Evolutionary conservation across 2,329 filamentous ascomycete species (phyloP), one percentile per base, ranked within the genome.

Genomic region (Aspergillus persii): DNA sequence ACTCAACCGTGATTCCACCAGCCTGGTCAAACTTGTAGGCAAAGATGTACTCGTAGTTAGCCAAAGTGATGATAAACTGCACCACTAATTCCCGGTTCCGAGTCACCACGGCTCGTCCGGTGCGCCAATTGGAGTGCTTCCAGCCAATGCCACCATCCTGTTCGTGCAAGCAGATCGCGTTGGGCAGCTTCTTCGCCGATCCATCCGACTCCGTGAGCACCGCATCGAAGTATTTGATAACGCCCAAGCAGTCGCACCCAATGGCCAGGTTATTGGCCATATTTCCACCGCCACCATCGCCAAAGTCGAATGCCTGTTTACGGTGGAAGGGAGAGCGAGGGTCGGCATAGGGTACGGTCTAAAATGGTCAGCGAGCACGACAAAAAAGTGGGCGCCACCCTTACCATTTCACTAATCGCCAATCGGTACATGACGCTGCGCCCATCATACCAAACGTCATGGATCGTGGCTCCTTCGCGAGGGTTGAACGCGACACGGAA

Each of bases 301-400:
- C 89, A 60, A 91, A 84, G 65, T 91, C 88, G 66, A 91, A 90
- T 0, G 88, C 88, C 55, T 87, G 85, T 70, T 91, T 91, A 47
- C 87, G 82, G 54, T 88, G 86, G 69, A 84, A 90, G 0, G 87
- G 88, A 0, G 81, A 76, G 1, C 88, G 82, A 0, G 85, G 85
- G 65, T 90, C 88, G 3, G 79, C 86, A 63, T 90, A 91, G 0
- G 86, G 86, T 0, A 89, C 86, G 1, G 71, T 74, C 71, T 70
- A 23, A 11, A 2, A 1, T 1, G 31, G 11, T 63, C 27, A 65
- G 57, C 9, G 3, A 29, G 18, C 3, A 3, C 3, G 6, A 8
- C 18, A 29, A 23, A n/a, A 29, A 23, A 1, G 3, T 15, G 6
- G 8, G 29, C 18, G 5, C 4, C 9, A 26, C 2, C n/a, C n/a